These are phyloP conservation scores for Neonectria punicea DNA, from an alignment of 2,329 filamentous ascomycete genomes.

Conservation along the genomic window DNA sequence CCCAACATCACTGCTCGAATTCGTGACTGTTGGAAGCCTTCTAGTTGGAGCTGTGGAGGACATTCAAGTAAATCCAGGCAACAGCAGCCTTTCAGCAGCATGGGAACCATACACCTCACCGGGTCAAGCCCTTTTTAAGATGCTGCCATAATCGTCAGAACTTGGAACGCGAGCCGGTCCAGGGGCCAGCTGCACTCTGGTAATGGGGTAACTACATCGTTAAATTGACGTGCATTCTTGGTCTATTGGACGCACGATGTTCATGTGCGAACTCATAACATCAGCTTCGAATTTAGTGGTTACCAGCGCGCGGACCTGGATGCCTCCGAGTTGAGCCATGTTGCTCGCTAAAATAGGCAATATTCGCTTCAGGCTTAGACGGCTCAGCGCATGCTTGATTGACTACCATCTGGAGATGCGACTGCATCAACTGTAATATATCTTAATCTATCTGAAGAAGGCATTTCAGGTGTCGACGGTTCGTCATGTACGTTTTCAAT, in stretches of 20 bases:
- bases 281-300: not conserved
- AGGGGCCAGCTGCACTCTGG: not conserved
- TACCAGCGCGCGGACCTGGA: not conserved
- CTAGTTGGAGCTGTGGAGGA: not conserved
- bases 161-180: not conserved
- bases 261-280: not conserved
- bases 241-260: not conserved
- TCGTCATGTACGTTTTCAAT: not conserved
- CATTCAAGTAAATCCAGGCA: too few species aligned
- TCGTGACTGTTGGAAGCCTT: constrained; percentile 7
- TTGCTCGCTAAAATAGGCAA: not conserved
- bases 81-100: too few species aligned
- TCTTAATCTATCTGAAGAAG: constrained; percentile 13
- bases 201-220: not conserved
- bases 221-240: not conserved
- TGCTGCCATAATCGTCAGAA: not conserved
- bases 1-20: not conserved
- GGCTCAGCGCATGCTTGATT: not conserved
- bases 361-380: not conserved
- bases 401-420: constrained; percentile 16
- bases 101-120: too few species aligned
- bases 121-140: not conserved
- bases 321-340: not conserved
- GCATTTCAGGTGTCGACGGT: constrained; percentile 1
- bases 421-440: constrained; percentile 1